Base-by-base conservation (phyloP, 2,329 filamentous ascomycete species). In the Graphilbum fragrans region DNA sequence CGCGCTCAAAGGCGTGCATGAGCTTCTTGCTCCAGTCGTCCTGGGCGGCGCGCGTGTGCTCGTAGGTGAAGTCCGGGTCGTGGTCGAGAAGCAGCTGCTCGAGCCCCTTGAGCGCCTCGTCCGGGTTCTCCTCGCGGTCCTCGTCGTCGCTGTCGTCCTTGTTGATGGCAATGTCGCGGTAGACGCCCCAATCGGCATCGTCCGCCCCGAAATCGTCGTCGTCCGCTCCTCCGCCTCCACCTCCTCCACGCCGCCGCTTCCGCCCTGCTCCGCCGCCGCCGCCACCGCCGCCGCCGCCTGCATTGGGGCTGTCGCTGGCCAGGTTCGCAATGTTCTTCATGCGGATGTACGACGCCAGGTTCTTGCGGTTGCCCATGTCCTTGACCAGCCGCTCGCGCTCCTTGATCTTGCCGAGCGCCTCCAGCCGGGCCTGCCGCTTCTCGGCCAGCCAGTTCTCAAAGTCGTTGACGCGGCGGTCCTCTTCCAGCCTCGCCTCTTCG, bases 321-420 rank as follows among this genome's bases (percentile, higher is more conserved):
- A 98, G 79, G 55, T 94, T 95, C 45, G 92, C 92, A 44, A 98
- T 87, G 39, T 82, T 90, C 65, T 96, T 96, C 92, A 98, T 98
- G 48, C 92, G 84, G 63, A 94, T 93, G 60, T 96, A 90, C 43
- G 84, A 92, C 9, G 92, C 92, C 18, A 95, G 77, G 0, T 88
- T 95, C 61, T 98, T 98, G 55, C 92, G 84, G 62, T 96, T 96
- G 43, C 90, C 88, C 1, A 95, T 74, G 55, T 98, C 92, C 35
- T 87, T 86, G 64, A 94, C 95, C 46, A 95, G 74, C 17, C 88
- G 78, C 54, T 96, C 87, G 40, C 87, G 81, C 51, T 96, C 90
- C 60, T 94, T 95, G 60, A 98, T 93, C 60, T 79, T 86, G 53
- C 86, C 72, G 3, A 94, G 68, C 19, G 75, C 74, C 49, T 76